Base-by-base conservation (phyloP, 257 asterid genomes). In the Ajuga chamaepitys region DNA sequence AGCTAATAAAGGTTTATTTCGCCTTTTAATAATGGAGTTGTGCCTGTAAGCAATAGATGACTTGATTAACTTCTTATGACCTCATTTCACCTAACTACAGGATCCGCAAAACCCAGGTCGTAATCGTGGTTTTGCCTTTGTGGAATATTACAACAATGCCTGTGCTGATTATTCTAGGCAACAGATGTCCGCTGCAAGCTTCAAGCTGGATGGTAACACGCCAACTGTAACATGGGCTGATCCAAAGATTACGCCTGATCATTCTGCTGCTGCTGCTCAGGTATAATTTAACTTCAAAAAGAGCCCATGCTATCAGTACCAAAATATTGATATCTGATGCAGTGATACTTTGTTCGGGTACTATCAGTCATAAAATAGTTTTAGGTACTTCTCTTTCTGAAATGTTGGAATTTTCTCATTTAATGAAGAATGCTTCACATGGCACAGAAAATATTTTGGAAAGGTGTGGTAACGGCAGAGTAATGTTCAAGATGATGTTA, bases 211-310 rank as follows among this genome's bases (percentile, higher is more conserved):
- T 51, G 93, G 95, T 20, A 83, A 87, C 70, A 73, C 86, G 37
- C 98, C 95, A 38, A 88, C 97, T 21, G 93, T 89, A 65, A 87
- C 95, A 55, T 92, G 98, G 98, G 97, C 97, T 54, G 97, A 89
- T 70, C 97, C 98, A 50, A 89, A 92, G 83, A 85, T 83, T 60
- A 76, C 86, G 20, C 78, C 91, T 13, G 95, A 88, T 74, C 86
- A 82, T 77, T 88, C 97, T 61, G 85, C 91, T 48, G 94, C 91
- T 52, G 75, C 95, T 72, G 71, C 89, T 72, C 98, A 89, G 97
- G 97, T 92, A 81, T 21, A 24, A 28, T 66, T 67, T 61, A 64
- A 57, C 56, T 44, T 64, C 46, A 37, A 68, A 37, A 14, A 42
- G 13, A 20, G 47, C 52, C 32, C 51, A 25, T 30, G 37, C 20